These are phyloP conservation scores for Prototheca stagnorum DNA, from an alignment of 163 green algal species.

Conservation along the genomic window DNA sequence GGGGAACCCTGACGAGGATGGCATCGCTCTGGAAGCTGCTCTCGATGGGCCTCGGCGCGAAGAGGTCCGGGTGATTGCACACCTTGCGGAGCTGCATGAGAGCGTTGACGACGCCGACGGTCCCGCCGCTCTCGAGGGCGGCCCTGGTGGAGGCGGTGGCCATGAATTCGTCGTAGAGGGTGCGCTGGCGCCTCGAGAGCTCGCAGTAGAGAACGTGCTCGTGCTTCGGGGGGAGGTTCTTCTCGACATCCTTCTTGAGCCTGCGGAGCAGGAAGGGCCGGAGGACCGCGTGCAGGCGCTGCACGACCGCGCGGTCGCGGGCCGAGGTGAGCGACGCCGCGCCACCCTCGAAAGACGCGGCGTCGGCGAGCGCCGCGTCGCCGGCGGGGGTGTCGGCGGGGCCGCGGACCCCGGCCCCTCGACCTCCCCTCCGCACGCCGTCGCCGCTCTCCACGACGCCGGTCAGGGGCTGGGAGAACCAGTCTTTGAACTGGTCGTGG, in stretches of 20 bases:
- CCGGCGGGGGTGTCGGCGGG: too few species aligned
- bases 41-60: slow-evolving; percentile 87
- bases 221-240: slow-evolving; percentile 81
- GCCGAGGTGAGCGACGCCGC: neutral
- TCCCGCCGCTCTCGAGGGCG: slow-evolving; percentile 64
- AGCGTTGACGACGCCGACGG: slow-evolving; percentile 84
- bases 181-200: slow-evolving; percentile 75
- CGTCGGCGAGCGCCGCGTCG: neutral
- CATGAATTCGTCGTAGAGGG: slow-evolving; percentile 98
- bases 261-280: slow-evolving; percentile 86
- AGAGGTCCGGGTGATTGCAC: slow-evolving; percentile 95
- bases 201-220: slow-evolving; percentile 85
- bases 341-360: neutral
- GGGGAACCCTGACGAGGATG: too few species aligned
- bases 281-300: slow-evolving; percentile 84
- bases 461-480: slow-evolving; percentile 88
- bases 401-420: too few species aligned
- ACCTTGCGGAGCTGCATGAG: slow-evolving; percentile 97
- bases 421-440: neutral
- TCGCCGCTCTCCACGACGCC: slow-evolving; percentile 76
- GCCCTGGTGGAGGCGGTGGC: slow-evolving; percentile 37
- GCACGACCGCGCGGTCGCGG: slow-evolving; percentile 34
- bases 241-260: slow-evolving; percentile 88
- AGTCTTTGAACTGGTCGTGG: slow-evolving; percentile 90
- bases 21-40: too few species aligned